Percentiles rank a stretch among this genome's conserved stretches.
Evolutionary conservation across 352 stramenopile genomes (phyloP).

Genomic region (Globisporangium apiculatum): DNA sequence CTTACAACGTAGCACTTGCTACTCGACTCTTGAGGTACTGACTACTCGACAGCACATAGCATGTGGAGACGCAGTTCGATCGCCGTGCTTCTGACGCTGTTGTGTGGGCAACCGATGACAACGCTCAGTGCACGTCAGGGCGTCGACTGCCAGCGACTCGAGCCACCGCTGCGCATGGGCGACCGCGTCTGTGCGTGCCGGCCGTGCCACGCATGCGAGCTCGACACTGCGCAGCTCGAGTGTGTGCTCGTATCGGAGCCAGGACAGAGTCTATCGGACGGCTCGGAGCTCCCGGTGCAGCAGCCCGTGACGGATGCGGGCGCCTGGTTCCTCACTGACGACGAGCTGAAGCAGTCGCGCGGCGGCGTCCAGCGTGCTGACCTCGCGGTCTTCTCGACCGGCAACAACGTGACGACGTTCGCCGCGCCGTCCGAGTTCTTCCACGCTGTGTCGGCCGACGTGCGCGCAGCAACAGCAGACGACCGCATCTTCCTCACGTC

Average conservation of each 20-base stretch:
- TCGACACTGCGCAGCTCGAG: slow-evolving; percentile 6
- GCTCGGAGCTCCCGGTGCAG: slow-evolving; percentile 10
- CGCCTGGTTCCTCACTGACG: slow-evolving; percentile 5
- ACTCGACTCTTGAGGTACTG: too few species aligned
- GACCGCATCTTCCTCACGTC: slow-evolving; percentile 11
- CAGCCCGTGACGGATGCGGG: slow-evolving; percentile 16
- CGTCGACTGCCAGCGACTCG: slow-evolving; percentile 4
- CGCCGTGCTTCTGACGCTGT: not conserved
- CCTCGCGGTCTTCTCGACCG: not conserved
- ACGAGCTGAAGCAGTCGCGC: slow-evolving; percentile 4
- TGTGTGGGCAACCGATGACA: not conserved
- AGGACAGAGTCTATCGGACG: slow-evolving; percentile 16
- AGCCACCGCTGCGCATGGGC: slow-evolving; percentile 13
- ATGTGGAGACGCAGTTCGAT: too few species aligned
- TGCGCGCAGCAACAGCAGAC: slow-evolving; percentile 16
- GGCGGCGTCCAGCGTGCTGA: slow-evolving; percentile 1
- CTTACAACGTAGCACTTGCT: too few species aligned
- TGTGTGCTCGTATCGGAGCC: slow-evolving; percentile 16
- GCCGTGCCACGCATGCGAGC: slow-evolving; percentile 29
- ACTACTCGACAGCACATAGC: too few species aligned
- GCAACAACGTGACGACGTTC: slow-evolving; percentile 7
- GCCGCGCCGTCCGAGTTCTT: slow-evolving; percentile 8
- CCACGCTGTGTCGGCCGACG: slow-evolving; percentile 6
- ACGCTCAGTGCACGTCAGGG: not conserved
- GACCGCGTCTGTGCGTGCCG: slow-evolving; percentile 22